Evolutionary conservation across 2,329 filamentous ascomycete genomes (phyloP).

Genomic region (Neobulgaria alba): DNA sequence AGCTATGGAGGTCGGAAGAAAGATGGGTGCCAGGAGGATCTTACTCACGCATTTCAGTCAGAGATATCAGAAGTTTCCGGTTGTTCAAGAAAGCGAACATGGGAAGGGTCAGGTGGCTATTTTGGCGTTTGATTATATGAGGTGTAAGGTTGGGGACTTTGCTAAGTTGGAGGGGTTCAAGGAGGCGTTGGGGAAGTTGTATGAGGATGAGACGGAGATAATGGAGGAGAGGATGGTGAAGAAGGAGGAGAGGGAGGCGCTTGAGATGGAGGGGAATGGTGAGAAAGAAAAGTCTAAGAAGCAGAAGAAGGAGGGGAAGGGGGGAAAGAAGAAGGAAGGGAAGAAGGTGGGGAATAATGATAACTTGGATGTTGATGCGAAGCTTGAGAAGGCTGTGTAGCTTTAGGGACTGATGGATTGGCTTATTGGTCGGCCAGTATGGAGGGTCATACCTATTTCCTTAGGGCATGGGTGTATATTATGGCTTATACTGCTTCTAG

Average conservation of each 20-base stretch:
- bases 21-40: constrained; percentile 73
- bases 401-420: too few species aligned
- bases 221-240: constrained; percentile 25
- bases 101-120: constrained; percentile 53
- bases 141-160: constrained; percentile 62
- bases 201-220: too few species aligned
- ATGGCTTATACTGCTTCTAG: too few species aligned
- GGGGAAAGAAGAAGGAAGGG: not conserved
- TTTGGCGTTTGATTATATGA: constrained; percentile 74
- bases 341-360: not conserved
- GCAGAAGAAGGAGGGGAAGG: not conserved
- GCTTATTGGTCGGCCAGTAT: too few species aligned
- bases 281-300: not conserved
- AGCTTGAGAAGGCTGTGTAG: not conserved
- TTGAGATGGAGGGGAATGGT: not conserved
- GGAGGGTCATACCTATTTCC: too few species aligned
- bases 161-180: constrained; percentile 55
- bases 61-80: constrained; percentile 54
- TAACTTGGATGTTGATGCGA: not conserved
- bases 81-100: constrained; percentile 32
- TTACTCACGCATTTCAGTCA: constrained; percentile 94
- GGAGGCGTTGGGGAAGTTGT: constrained; percentile 48
- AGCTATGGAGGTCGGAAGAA: constrained; percentile 65
- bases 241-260: not conserved
- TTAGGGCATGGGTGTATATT: too few species aligned